Evolutionary conservation across 345 rosid genomes (phyloP), one percentile per base, ranked within the genome.

Genomic region (Draba incana): DNA sequence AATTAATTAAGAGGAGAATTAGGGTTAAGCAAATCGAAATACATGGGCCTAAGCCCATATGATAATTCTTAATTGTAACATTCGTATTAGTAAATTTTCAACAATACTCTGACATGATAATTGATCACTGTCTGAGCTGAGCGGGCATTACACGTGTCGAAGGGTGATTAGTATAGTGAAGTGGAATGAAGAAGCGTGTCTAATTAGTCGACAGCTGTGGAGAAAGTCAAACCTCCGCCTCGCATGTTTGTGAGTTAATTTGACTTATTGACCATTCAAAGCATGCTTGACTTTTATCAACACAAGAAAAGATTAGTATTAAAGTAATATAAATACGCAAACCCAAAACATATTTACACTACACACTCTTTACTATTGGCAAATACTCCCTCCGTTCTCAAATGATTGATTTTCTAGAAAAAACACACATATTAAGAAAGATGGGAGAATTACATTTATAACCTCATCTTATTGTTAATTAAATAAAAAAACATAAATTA

Each of bases 161-260:
- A 0, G 1, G 2, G 0, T 56, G 3, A 48, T 20, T 20, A 20
- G 4, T 3, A 12, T 64, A 23, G 28, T 49, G 45, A 27, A 57
- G 6, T 37, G 43, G 23, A 56, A 38, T 12, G 39, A 57, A 58
- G 71, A 58, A 73, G 54, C 77, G 77, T 74, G 77, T 74, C 68
- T 33, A 59, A 66, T 35, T 59, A 66, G 77, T 20, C 35, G 77
- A 66, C 72, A 66, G 67, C 77, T 31, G 64, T 3, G 37, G 63
- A 38, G 49, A 14, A 65, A 57, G 77, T 73, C 77, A 65, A 73
- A 65, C 46, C 66, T 65, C 39, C 13, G 30, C 46, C 64, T 55
- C 63, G 43, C 57, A 55, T 46, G 69, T 64, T 56, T 56, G 51
- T 72, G n/a, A 14, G 25, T 48, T 66, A 33, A 4, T 58, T 66